These are phyloP conservation scores for Xylaria polymorpha DNA, from an alignment of 2,329 filamentous ascomycete species.

Conservation along the genomic window DNA sequence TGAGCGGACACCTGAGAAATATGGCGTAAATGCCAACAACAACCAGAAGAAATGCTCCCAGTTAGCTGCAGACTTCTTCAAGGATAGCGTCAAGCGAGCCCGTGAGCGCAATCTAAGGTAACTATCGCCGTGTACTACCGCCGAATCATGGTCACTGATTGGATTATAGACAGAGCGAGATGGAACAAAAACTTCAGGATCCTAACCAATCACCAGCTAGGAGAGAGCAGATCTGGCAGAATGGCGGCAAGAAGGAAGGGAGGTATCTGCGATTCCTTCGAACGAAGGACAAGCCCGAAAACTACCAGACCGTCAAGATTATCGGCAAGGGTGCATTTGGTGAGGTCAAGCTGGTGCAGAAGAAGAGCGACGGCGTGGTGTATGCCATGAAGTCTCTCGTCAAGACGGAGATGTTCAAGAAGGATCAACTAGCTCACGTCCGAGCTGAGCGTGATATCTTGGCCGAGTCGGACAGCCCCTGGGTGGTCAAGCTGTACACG, in stretches of 20 bases:
- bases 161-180: slow-evolving; percentile 80
- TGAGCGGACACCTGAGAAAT: slow-evolving; percentile 88
- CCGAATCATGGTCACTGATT: slow-evolving; percentile 9
- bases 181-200: slow-evolving; percentile 86
- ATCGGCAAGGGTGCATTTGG: slow-evolving; percentile 99
- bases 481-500: slow-evolving; percentile 98
- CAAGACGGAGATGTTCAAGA: slow-evolving; percentile 99
- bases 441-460: slow-evolving; percentile 97
- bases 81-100: slow-evolving; percentile 96
- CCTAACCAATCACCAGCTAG: slow-evolving; percentile 77
- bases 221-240: slow-evolving; percentile 86
- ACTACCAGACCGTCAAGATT: slow-evolving; percentile 96
- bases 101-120: slow-evolving; percentile 95
- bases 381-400: slow-evolving; percentile 98
- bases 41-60: slow-evolving; percentile 78
- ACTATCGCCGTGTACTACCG: neutral
- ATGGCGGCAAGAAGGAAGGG: slow-evolving; percentile 86
- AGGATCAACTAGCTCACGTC: slow-evolving; percentile 96
- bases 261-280: slow-evolving; percentile 94
- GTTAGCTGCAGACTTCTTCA: slow-evolving; percentile 91
- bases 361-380: slow-evolving; percentile 95
- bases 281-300: slow-evolving; percentile 91
- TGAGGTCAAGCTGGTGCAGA: slow-evolving; percentile 96
- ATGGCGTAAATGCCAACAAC: slow-evolving; percentile 71
- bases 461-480: slow-evolving; percentile 98